These are phyloP conservation scores for Auxenochlorella pyrenoidosa DNA, from an alignment of 139 green algal species.

Conservation along the genomic window DNA sequence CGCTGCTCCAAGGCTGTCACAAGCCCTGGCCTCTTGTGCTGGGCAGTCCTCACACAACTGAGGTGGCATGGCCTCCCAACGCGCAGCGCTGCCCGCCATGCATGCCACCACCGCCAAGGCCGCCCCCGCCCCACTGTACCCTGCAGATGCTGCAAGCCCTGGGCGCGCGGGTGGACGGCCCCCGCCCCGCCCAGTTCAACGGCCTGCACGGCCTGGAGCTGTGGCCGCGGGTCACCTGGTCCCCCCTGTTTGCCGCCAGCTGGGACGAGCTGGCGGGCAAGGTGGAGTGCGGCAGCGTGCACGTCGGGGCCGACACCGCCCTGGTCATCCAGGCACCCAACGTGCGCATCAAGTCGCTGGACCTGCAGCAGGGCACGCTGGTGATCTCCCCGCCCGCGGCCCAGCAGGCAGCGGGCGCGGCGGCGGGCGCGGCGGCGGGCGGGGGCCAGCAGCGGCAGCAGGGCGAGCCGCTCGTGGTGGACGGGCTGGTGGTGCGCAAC, in stretches of 20 bases:
- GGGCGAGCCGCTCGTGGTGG: constrained; percentile 52
- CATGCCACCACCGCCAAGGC: background rate
- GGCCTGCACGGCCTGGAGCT: constrained; percentile 62
- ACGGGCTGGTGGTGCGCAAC: constrained; percentile 80
- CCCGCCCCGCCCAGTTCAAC: constrained; percentile 56
- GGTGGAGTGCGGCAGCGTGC: constrained; percentile 44
- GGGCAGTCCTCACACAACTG: too few relatives aligned
- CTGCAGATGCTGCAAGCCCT: constrained; percentile 51
- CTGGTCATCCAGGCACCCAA: constrained; percentile 81
- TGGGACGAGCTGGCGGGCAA: constrained; percentile 76
- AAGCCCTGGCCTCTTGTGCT: too few relatives aligned
- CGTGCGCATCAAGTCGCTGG: constrained; percentile 64
- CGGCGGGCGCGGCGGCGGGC: background rate
- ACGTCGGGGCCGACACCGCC: constrained; percentile 51
- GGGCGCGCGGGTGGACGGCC: constrained; percentile 54
- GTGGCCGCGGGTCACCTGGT: constrained; percentile 82
- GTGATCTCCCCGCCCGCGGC: constrained; percentile 60
- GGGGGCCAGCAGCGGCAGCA: background rate
- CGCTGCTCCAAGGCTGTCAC: too few relatives aligned
- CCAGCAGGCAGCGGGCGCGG: constrained; percentile 33
- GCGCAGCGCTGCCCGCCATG: too few relatives aligned
- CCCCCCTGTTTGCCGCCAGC: constrained; percentile 79
- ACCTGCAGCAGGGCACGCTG: constrained; percentile 81
- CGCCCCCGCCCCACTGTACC: background rate
- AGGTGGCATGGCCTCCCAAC: too few relatives aligned